Conservation (phyloP, 192 early-diverging fungal species). For the Rhizophlyctis rosea region DNA sequence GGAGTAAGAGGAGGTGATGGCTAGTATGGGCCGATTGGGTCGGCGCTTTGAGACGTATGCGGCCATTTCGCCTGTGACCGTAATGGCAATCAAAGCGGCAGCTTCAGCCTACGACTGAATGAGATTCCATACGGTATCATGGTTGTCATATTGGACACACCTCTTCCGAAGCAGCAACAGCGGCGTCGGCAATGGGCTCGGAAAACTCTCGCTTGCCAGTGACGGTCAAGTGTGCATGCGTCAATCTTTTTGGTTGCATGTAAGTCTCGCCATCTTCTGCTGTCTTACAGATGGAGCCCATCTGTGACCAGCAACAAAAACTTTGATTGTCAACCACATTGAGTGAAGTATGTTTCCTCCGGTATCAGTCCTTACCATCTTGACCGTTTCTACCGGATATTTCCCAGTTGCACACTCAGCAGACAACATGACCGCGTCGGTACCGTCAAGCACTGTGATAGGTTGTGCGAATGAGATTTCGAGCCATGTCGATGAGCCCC, state of each 20-base stretch:
- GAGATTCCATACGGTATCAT: conserved; percentile 2
- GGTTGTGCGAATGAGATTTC: too few relatives aligned
- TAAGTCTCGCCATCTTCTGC: conserved; percentile 39
- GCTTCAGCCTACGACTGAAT: conserved; percentile 30
- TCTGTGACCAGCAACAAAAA: conserved; percentile 29
- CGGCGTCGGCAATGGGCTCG: conserved; percentile 52
- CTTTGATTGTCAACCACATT: too few relatives aligned
- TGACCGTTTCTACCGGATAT: conserved; percentile 52
- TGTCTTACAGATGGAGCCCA: conserved; percentile 43
- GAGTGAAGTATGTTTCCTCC: too few relatives aligned
- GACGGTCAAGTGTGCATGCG: neutral
- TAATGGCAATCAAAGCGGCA: conserved; percentile 46
- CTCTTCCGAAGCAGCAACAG: conserved; percentile 49
- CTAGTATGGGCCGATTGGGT: conserved; percentile 41
- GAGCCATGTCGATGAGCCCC: too few relatives aligned
- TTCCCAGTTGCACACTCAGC: conserved; percentile 52
- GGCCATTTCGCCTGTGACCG: conserved; percentile 34
- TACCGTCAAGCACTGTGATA: conserved; percentile 7
- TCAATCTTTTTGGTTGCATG: conserved; percentile 1
- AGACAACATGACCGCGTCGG: conserved; percentile 54
- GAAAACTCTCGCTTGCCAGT: conserved; percentile 27
- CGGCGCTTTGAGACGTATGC: conserved; percentile 46
- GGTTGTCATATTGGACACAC: conserved; percentile 21
- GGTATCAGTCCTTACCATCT: conserved; percentile 44
- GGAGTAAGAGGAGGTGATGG: conserved; percentile 41